These are phyloP conservation scores for Nicotiana tomentosiformis DNA, from an alignment of 257 asterid genomes.

Conservation along the genomic window DNA sequence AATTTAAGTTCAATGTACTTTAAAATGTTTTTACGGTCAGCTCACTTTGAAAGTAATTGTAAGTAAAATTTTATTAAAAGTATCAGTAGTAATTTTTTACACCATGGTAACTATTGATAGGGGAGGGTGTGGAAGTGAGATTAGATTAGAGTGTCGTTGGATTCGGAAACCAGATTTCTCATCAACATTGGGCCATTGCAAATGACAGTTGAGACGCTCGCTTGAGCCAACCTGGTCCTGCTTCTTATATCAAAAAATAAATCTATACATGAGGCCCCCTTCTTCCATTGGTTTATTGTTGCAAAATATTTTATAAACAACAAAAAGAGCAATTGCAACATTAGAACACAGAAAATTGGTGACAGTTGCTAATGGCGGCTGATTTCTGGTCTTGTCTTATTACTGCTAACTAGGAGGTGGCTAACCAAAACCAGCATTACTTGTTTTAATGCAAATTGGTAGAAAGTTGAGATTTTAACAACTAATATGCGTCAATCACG, in stretches of 20 bases:
- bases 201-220: neutral
- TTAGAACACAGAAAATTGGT: neutral
- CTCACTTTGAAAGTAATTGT: too few species aligned
- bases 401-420: neutral
- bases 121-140: neutral
- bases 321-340: neutral
- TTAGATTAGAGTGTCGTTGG: neutral
- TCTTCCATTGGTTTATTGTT: neutral
- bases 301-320: neutral
- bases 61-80: too few species aligned
- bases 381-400: neutral
- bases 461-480: neutral
- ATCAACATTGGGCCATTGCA: neutral
- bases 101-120: neutral
- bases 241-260: neutral
- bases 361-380: neutral
- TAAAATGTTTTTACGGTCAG: too few species aligned
- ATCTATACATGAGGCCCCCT: neutral
- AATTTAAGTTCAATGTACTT: too few species aligned
- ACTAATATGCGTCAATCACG: neutral
- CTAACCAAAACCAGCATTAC: neutral
- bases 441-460: neutral
- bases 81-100: too few species aligned
- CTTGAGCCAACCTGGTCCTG: slow-evolving; percentile 4
- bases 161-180: neutral